These are phyloP conservation scores for Dimocarpus longan DNA, from an alignment of 345 rosid genomes.

Conservation along the genomic window DNA sequence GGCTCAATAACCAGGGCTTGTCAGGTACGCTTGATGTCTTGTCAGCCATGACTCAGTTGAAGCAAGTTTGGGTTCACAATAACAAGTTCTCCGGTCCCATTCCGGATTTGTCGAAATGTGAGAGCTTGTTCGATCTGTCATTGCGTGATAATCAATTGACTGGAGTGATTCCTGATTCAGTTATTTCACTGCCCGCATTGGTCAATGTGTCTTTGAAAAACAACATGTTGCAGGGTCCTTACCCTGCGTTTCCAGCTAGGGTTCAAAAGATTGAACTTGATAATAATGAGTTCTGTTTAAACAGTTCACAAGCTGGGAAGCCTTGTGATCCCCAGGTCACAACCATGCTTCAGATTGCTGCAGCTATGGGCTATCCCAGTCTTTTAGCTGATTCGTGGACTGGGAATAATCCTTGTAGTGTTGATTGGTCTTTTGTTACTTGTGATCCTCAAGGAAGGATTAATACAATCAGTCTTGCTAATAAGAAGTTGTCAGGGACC, in stretches of 20 bases:
- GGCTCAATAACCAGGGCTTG: constrained; percentile 83
- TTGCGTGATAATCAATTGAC: constrained; percentile 75
- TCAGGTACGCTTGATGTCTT: constrained; percentile 63
- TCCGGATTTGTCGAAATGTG: constrained; percentile 69
- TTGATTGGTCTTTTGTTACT: constrained; percentile 50
- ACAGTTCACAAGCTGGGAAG: constrained; percentile 23
- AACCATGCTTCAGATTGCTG: constrained; percentile 59
- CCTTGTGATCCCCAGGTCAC: constrained; percentile 65
- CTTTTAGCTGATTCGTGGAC: constrained; percentile 65
- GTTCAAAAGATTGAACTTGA: constrained; percentile 26
- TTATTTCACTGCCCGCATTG: constrained; percentile 41
- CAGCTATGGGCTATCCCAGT: constrained; percentile 64
- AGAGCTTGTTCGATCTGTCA: constrained; percentile 59
- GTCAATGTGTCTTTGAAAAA: constrained; percentile 52
- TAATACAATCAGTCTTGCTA: constrained; percentile 46
- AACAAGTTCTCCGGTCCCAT: constrained; percentile 73
- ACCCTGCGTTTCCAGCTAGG: constrained; percentile 37
- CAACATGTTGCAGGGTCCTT: constrained; percentile 78
- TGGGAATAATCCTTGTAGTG: constrained; percentile 66
- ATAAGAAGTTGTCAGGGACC: constrained; percentile 48
- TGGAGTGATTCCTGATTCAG: constrained; percentile 56
- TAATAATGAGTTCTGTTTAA: constrained; percentile 50
- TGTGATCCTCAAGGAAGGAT: constrained; percentile 52
- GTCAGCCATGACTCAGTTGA: constrained; percentile 52
- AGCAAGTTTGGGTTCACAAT: constrained; percentile 70